phyloP scores from a whole-genome alignment of 2,329 filamentous ascomycete species.

The Epichloe typhina region DNA sequence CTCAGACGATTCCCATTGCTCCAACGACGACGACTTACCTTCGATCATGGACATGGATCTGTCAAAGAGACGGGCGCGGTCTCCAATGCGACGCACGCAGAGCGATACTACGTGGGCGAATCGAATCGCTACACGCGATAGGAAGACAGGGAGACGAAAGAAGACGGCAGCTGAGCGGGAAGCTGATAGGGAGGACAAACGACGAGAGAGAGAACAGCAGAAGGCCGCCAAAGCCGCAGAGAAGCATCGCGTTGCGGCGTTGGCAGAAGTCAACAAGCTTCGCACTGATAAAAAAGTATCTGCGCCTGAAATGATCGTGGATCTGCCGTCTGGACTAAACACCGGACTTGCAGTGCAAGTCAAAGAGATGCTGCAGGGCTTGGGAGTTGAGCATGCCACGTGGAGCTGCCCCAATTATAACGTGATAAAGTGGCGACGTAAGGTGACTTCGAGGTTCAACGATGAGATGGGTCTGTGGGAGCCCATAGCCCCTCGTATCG shows the following conservation, averaged over 20 bases:
- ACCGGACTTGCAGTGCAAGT: conserved; percentile 31
- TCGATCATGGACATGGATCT: conserved; percentile 30
- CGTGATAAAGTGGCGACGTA: conserved; percentile 56
- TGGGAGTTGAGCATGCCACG: conserved; percentile 32
- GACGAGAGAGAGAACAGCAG: conserved; percentile 41
- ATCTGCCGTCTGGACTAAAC: conserved; percentile 47
- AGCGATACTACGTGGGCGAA: conserved; percentile 16
- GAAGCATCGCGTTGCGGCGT: conserved; percentile 49
- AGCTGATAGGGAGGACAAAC: conserved; percentile 41
- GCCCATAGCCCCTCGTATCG: conserved; percentile 38
- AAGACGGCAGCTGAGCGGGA: conserved; percentile 4
- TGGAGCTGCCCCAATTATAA: conserved; percentile 34
- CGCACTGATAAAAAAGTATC: conserved; percentile 59
- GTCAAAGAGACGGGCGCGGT: conserved; percentile 10
- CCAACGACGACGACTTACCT: conserved; percentile 38
- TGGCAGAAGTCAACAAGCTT: conserved; percentile 61
- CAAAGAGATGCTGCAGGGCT: conserved; percentile 34
- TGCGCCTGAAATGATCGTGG: conserved; percentile 64
- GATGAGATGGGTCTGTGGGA: conserved; percentile 51
- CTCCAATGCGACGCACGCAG: conserved; percentile 17
- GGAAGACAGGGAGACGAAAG: conserved; percentile 35
- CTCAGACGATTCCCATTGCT: conserved; percentile 16
- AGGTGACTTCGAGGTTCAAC: conserved; percentile 50
- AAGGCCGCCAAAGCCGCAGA: conserved; percentile 50
- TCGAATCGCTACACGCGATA: conserved; percentile 20